Conservation (phyloP, 768 basidiomycete species). For the Leccinum uliginosum region DNA sequence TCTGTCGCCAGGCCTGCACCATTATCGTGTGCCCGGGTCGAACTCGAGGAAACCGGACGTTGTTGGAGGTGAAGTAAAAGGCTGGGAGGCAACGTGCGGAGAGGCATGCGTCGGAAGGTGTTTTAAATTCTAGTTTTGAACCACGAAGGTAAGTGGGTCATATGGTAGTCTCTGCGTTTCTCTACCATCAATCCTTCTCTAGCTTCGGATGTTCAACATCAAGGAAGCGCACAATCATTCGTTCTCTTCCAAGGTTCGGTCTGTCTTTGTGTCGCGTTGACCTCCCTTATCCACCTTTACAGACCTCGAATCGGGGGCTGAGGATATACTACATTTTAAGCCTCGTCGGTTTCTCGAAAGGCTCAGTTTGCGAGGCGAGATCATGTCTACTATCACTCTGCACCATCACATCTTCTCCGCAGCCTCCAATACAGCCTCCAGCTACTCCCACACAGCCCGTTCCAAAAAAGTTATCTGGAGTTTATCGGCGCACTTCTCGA, state of each 20-base stretch:
- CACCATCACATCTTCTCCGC: slow-evolving; percentile 67
- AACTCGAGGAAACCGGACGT: too few relatives aligned
- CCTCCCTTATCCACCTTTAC: slow-evolving; percentile 10
- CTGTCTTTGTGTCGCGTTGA: background rate
- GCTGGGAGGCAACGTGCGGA: too few relatives aligned
- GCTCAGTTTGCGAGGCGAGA: slow-evolving; percentile 79
- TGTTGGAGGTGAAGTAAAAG: too few relatives aligned
- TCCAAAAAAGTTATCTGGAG: slow-evolving; percentile 61
- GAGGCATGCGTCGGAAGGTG: slow-evolving; percentile 43
- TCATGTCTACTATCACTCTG: slow-evolving; percentile 66
- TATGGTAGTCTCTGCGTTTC: background rate
- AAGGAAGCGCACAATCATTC: slow-evolving; percentile 84
- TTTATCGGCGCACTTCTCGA: slow-evolving; percentile 73
- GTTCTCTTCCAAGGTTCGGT: slow-evolving; percentile 63
- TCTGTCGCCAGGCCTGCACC: too few relatives aligned
- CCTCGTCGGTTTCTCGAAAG: slow-evolving; percentile 34
- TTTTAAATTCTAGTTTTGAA: slow-evolving; percentile 85
- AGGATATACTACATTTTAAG: background rate
- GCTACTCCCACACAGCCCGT: slow-evolving; percentile 48
- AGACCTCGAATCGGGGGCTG: slow-evolving; percentile 80
- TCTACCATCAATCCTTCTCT: background rate
- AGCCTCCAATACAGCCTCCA: slow-evolving; percentile 44
- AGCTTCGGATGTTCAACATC: slow-evolving; percentile 44
- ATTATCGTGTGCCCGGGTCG: too few relatives aligned
- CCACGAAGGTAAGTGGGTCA: slow-evolving; percentile 51